phyloP scores from a whole-genome alignment of 345 rosid genomes.

The Hibiscus trionum region DNA sequence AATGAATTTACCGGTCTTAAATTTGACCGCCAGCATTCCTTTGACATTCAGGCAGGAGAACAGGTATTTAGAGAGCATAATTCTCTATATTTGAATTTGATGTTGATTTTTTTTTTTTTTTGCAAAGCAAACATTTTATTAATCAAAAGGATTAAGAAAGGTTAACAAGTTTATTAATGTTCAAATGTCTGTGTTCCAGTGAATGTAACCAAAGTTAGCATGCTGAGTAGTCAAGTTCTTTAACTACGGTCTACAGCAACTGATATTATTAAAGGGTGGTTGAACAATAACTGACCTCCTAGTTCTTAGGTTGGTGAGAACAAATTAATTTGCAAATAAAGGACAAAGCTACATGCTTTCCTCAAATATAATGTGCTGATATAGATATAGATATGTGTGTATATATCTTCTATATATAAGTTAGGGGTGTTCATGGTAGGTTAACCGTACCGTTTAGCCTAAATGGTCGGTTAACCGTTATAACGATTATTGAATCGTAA shows the following conservation, averaged over 20 bases:
- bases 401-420: no score
- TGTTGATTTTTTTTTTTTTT: no score
- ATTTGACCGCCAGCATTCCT: slow-evolving; percentile 71
- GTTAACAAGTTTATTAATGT: not conserved
- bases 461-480: no score
- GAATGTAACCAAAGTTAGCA: not conserved
- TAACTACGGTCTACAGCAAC: not conserved
- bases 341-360: not conserved
- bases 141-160: no score
- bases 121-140: no score
- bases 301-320: not conserved
- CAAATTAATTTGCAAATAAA: not conserved
- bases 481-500: no score
- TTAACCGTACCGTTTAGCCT: no score
- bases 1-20: slow-evolving; percentile 81
- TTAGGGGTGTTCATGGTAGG: no score
- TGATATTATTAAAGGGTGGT: not conserved
- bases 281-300: not conserved
- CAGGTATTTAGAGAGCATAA: slow-evolving; percentile 48
- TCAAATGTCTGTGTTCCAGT: no score
- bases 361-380: not conserved
- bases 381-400: no score
- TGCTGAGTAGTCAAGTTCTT: not conserved
- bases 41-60: slow-evolving; percentile 87
- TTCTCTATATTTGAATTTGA: not conserved